Evolutionary conservation across 257 asterid genomes (phyloP), one percentile per base, ranked within the genome.

Genomic region (Ajuga chamaepitys): DNA sequence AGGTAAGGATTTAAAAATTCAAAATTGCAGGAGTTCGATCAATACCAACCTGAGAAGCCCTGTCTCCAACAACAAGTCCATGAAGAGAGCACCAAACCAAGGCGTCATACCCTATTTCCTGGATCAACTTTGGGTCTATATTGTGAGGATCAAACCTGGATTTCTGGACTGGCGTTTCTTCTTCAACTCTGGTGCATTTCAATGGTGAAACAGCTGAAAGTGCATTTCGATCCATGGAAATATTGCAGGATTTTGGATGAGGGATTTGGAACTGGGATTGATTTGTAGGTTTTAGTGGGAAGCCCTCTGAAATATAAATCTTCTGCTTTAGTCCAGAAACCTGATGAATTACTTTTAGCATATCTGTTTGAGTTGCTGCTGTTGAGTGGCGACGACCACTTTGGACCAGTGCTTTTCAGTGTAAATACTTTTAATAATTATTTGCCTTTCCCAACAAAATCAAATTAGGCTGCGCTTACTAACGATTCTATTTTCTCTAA

Each of bases 1-100:
- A 45, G 34, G 1, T 45, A 32, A 67, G 21, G 1, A 4, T 7
- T 42, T 30, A 26, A 9, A 5, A 22, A 46, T 7, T 8, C 2
- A 40, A 67, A 51, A 4, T 9, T 56, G 17, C 51, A 40, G 58
- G 30, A 3, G 4, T 35, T 18, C 56, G 55, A 74, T 66, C 42
- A 1, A 26, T 24, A 58, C 13, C 69, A 62, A 92, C 99, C 99
- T 83, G 74, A 2, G 91, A 86, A 66, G 78, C 78, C 64, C 86
- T 78, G 68, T 88, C 96, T 35, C 99, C 99, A 62, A 90, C 95
- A 74, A 94, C 52, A 74, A 93, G 96, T 14, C 99, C 99, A 42
- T 75, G 85, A 66, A 93, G 88, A 65, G 99, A 88, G 67, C 92
- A 80, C 95, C 95, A 89, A 41, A 93, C 97, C 70, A 93, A 73